Evolutionary conservation across 2,329 filamentous ascomycete genomes (phyloP), one percentile per base, ranked within the genome.

Genomic region (Pseudogymnoascus sp.): DNA sequence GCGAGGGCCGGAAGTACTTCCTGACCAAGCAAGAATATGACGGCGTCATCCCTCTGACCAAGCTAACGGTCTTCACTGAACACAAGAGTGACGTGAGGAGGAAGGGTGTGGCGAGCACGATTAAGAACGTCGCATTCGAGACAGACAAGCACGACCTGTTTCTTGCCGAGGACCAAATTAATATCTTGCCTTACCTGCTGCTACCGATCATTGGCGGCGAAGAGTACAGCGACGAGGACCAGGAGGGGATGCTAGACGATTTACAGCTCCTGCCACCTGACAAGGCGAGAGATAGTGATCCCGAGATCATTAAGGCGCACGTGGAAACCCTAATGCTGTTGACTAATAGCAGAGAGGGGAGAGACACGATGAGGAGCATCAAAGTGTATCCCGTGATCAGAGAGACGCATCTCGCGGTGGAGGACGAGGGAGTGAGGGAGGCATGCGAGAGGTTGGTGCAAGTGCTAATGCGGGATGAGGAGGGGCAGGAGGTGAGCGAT

Each of bases 91-190:
- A 88, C 28, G 86, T 97, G 60, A 85, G 94, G 62, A 82, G 94
- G 60, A 90, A 91, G 69, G 94, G 94, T n/a, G 92, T 97, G n/a
- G 93, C 93, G 6, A 92, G 87, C 63, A 94, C 91, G 8, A 91
- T 99, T 72, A 97, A 97, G 75, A 99, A 99, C 71, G 85, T 90
- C 30, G 86, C 90, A 6, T 97, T 99, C 71, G 89, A 95, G 69
- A 76, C 93, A 5, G 75, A 83, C 2, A 82, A 87, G 0, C 93
- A 97, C 69, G 78, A 83, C 0, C 76, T 80, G 1, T 86, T 96
- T 60, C 75, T 97, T 50, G 81, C 83, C 0, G 85, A 89, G 59
- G 83, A 86, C 16, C 86, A 86, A 38, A 86, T 92, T 58, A 88
- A 96, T 68, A 81, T 97, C 14, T 77, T 97, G 4, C 92, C 93